Conservation (phyloP, 371 early-diverging fungal genomes). For the Thermomucor indicae-seudaticae region DNA sequence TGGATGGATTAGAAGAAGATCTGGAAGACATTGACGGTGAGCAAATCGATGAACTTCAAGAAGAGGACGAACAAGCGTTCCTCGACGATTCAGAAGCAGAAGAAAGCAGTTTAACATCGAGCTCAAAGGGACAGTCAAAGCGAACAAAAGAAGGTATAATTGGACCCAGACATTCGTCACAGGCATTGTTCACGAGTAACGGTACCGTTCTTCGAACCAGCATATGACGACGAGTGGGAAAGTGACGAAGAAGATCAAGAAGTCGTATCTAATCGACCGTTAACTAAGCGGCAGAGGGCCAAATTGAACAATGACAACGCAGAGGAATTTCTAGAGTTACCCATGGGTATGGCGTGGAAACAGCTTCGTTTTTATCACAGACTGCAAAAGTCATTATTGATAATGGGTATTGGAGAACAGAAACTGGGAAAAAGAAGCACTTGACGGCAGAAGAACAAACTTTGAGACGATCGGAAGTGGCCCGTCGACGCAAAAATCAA, state of each 20-base stretch:
- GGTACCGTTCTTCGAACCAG: constrained; percentile 10
- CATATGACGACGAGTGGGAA: neutral
- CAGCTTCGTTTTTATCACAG: neutral
- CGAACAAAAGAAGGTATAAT: constrained; percentile 16
- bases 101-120: constrained; percentile 23
- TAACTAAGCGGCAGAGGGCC: constrained; percentile 74
- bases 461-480: constrained; percentile 66
- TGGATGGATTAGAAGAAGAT: constrained; percentile 7
- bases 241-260: constrained; percentile 42
- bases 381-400: neutral
- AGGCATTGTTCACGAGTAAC: neutral
- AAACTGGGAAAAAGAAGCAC: constrained; percentile 46
- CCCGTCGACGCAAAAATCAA: constrained; percentile 72
- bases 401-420: neutral
- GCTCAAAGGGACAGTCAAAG: constrained; percentile 9
- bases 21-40: neutral
- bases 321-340: constrained; percentile 63
- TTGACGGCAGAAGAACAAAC: constrained; percentile 68
- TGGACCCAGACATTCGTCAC: neutral
- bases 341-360: constrained; percentile 53
- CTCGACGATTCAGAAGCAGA: constrained; percentile 13
- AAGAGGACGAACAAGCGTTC: constrained; percentile 7
- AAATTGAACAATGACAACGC: constrained; percentile 52
- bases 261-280: constrained; percentile 41
- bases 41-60: constrained; percentile 1